Base-by-base conservation (phyloP, 1,284 basidiomycete genomes). In the Lignosus rhinocerotis region DNA sequence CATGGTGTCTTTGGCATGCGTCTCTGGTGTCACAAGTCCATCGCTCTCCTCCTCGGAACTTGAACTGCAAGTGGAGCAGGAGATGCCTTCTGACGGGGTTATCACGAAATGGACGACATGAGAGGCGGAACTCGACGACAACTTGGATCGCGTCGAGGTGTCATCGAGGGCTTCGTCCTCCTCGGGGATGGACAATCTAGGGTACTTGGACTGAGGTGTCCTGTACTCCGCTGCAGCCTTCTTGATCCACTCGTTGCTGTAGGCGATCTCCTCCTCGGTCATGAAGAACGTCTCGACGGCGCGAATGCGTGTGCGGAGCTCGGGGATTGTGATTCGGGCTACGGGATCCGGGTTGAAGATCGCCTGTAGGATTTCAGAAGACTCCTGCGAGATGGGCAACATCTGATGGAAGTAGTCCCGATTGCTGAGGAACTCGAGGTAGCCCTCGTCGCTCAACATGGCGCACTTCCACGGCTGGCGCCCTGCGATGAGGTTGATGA, bases 391-490 rank as follows among this genome's bases (percentile, higher is more conserved):
- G 66, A 95, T 89, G 16, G 90, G 90, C 3, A 93, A 78, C 57
- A 86, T 84, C n/a, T 82, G 72, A 17, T 80, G 81, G 17, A 95
- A 78, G 67, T 88, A 88, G 64, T 88, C 74, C 42, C 78, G 80
- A 65, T 93, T 80, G 49, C 80, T 73, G 51, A 92, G 73, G 75
- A 81, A 94, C 0, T 85, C 82, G 19, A 77, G 72, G 77, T 92
- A 96, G 42, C 86, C 87, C 53, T 86, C 82, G 73, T 97, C 94
- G 47, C 79, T 76, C 6, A 80, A 74, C 48, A 80, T 84, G 4
- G 96, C 94, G 65, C 83, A 80, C 62, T 85, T 83, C 96, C 96
- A 98, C 6, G 94, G 95, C 71, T 92, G 93, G 44, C 91, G 85
- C 17, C 92, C 91, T 58, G 90, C 90, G 48, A 94, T 86, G 74